Percentiles rank a stretch among this genome's conserved stretches.
Evolutionary conservation across 2,329 filamentous ascomycete genomes (phyloP).

Genomic region (Cladobotryum mycophilum): DNA sequence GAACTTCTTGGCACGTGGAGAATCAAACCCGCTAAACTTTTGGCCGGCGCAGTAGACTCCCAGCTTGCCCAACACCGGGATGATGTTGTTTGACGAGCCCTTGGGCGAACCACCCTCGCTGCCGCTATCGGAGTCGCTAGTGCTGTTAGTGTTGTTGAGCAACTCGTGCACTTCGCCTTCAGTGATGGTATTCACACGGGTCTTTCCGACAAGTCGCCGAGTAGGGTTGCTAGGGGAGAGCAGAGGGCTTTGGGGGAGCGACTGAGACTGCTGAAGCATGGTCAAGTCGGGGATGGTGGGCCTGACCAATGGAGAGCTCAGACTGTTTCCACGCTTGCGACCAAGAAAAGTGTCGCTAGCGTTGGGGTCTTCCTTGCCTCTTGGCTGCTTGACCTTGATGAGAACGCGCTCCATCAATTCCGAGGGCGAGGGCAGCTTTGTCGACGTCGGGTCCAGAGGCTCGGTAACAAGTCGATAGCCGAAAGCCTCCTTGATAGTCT

Average conservation of each 20-base stretch:
- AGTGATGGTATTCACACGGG: slow-evolving; percentile 51
- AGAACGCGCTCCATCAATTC: slow-evolving; percentile 78
- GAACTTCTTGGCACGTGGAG: slow-evolving; percentile 71
- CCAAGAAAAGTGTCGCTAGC: slow-evolving; percentile 30
- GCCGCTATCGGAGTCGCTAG: slow-evolving; percentile 74
- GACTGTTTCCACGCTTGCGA: slow-evolving; percentile 58
- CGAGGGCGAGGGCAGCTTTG: slow-evolving; percentile 74
- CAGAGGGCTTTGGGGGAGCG: slow-evolving; percentile 49
- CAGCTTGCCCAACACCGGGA: slow-evolving; percentile 73
- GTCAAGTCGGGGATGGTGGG: slow-evolving; percentile 55
- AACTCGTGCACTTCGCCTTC: slow-evolving; percentile 50
- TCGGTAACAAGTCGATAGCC: slow-evolving; percentile 71
- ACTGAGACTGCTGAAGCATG: slow-evolving; percentile 41
- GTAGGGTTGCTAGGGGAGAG: slow-evolving; percentile 45
- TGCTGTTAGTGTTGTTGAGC: slow-evolving; percentile 54
- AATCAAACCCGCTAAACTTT: slow-evolving; percentile 78
- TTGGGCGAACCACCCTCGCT: slow-evolving; percentile 51
- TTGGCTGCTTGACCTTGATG: slow-evolving; percentile 87
- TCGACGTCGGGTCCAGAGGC: slow-evolving; percentile 61
- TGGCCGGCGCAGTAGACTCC: slow-evolving; percentile 70
- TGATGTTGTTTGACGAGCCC: slow-evolving; percentile 75
- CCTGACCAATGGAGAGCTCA: slow-evolving; percentile 60
- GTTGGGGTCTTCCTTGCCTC: slow-evolving; percentile 35
- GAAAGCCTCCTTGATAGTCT: slow-evolving; percentile 81
- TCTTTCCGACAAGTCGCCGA: slow-evolving; percentile 44